Conservation (phyloP, 2,329 filamentous ascomycete species). For the Amauroascus verrucosus region DNA sequence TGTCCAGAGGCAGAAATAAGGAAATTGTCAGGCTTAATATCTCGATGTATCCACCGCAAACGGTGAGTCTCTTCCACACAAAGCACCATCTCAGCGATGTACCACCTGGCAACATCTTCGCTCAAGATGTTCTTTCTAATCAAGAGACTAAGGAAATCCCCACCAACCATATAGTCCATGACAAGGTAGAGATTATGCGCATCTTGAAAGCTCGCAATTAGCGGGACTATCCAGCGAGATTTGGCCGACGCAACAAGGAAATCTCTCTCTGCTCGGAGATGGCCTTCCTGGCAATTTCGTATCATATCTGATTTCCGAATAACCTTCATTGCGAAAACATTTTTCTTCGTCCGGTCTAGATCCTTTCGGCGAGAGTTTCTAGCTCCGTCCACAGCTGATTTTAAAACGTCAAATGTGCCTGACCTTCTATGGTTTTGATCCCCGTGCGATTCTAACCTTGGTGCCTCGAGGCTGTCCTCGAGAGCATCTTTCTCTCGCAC, state of each 20-base stretch:
- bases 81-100: constrained; percentile 90
- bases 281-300: constrained; percentile 79
- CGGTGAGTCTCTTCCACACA: constrained; percentile 87
- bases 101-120: constrained; percentile 71
- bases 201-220: constrained; percentile 86
- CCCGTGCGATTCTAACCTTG: constrained; percentile 12
- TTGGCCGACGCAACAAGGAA: constrained; percentile 81
- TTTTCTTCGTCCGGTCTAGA: constrained; percentile 34
- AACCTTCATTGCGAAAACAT: constrained; percentile 92
- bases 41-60: constrained; percentile 83
- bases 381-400: constrained; percentile 19
- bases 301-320: constrained; percentile 93
- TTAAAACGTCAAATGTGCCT: constrained; percentile 17
- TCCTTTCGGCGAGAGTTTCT: constrained; percentile 23
- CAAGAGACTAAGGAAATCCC: constrained; percentile 80
- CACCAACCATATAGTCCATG: constrained; percentile 97
- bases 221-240: constrained; percentile 81
- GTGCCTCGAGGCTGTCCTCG: neutral
- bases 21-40: constrained; percentile 97
- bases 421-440: constrained; percentile 15
- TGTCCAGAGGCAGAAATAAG: constrained; percentile 80
- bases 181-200: constrained; percentile 74
- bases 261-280: constrained; percentile 81
- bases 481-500: constrained; percentile 54
- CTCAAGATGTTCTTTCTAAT: constrained; percentile 74